Base-by-base conservation (phyloP, 805 yeast genomes). In the Lipomyces kockii region DNA sequence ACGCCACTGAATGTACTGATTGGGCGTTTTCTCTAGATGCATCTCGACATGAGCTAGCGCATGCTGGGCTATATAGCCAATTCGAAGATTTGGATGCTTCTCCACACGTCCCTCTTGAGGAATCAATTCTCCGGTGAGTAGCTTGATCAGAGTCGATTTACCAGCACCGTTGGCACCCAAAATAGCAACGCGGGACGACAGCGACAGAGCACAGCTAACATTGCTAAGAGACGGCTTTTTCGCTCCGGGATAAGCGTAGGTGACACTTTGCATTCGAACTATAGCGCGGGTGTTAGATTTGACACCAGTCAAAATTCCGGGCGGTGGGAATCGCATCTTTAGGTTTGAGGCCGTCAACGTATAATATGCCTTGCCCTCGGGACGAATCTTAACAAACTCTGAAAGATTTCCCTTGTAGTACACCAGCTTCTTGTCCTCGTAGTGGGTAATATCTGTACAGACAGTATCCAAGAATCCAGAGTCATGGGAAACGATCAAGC, bases 131-230 rank as follows among this genome's bases (percentile, higher is more conserved):
- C 91, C 99, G 9, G 98, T 95, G 74, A 94, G 84, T 63, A 95
- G 83, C 80, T 94, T 94, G 80, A 95, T 94, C 76, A 95, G 85
- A 20, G 99, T 94, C 12, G 98, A 92, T 80, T 94, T 94, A 83
- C 99, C 99, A 62, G 99, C 99, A 84, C 99, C 99, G 79, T 94
- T 94, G 70, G 98, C 98, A 64, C 99, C 99, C 66, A 95, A 81
- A 75, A 95, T 88, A 58, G 98, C 98, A 71, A 94, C 97, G 82
- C 99, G 89, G 43, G 98, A 94, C n/a, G 97, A 91, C 72, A 94
- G 83, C 2, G 97, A 90, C 68, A 95, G 84, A n/a, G 97, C 90
- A 80, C 97, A 91, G 1, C 97, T 89, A 51, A 92, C 95, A 76
- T 90, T 76, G 37, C 79, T 77, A 74, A 94, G 83, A 1, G 97